phyloP scores from a whole-genome alignment of 495 filamentous ascomycete genomes.

The Neurospora hispaniola region DNA sequence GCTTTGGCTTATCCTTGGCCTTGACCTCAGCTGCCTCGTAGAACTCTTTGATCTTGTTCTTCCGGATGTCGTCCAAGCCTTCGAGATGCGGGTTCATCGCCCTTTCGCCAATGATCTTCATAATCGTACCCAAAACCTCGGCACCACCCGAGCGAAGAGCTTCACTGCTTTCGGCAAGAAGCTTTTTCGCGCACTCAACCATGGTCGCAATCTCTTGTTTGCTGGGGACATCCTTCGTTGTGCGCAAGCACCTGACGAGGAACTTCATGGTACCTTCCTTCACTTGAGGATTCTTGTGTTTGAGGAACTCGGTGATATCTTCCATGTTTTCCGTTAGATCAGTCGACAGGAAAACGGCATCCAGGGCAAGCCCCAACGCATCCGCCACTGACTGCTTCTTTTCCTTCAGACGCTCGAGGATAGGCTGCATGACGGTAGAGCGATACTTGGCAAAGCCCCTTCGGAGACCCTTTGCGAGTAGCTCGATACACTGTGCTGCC shows the following conservation, averaged over 20 bases:
- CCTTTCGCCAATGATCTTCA: constrained; percentile 97
- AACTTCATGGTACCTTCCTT: constrained; percentile 92
- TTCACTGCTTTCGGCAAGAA: constrained; percentile 80
- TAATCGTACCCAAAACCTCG: constrained; percentile 84
- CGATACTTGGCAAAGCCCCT: constrained; percentile 73
- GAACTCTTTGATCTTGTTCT: constrained; percentile 93
- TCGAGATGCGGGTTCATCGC: constrained; percentile 96
- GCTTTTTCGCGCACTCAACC: constrained; percentile 74
- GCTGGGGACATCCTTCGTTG: constrained; percentile 68
- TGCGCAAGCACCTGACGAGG: constrained; percentile 75
- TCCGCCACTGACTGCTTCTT: constrained; percentile 89
- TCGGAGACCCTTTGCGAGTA: constrained; percentile 80
- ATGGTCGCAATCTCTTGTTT: constrained; percentile 78
- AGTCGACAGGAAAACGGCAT: constrained; percentile 75
- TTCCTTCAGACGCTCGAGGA: constrained; percentile 92
- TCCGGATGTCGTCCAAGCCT: constrained; percentile 88
- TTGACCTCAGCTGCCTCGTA: constrained; percentile 88
- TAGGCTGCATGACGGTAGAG: constrained; percentile 65
- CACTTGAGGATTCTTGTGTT: constrained; percentile 93
- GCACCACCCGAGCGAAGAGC: constrained; percentile 77
- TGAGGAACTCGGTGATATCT: constrained; percentile 75
- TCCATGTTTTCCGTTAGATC: constrained; percentile 74
- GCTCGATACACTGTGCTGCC: constrained; percentile 87
- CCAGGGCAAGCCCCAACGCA: constrained; percentile 72
- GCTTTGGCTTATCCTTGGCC: constrained; percentile 93